phyloP scores from a whole-genome alignment of 1,139 yeast genomes.

The Hyphopichia burtonii region DNA sequence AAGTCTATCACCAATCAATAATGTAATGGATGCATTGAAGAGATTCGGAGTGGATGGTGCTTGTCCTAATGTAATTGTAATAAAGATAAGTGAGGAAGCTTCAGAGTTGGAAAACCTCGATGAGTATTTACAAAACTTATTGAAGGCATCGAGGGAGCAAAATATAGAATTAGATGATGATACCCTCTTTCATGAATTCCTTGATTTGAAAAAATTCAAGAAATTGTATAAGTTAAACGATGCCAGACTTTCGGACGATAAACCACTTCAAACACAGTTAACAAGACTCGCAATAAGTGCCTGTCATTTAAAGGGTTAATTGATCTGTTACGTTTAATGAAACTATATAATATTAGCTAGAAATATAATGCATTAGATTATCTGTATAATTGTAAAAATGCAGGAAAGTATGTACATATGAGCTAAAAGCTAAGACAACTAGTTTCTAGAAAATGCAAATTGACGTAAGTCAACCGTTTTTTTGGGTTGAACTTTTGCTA shows the following conservation, averaged over 20 bases:
- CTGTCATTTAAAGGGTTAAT: slow-evolving; percentile 38
- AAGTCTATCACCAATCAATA: slow-evolving; percentile 43
- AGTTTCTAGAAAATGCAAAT: slow-evolving; percentile 5
- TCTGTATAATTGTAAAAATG: too few relatives aligned
- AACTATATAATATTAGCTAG: too few relatives aligned
- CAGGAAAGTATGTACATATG: not conserved
- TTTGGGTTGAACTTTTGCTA: not conserved
- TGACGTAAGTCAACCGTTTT: slow-evolving; percentile 1
- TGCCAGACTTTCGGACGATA: slow-evolving; percentile 16
- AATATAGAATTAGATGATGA: slow-evolving; percentile 25
- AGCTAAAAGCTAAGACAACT: not conserved
- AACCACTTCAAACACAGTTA: slow-evolving; percentile 21
- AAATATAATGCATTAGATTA: too few relatives aligned
- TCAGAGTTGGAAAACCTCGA: slow-evolving; percentile 10
- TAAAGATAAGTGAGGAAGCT: slow-evolving; percentile 22
- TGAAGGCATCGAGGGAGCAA: slow-evolving; percentile 12
- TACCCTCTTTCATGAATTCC: slow-evolving; percentile 14
- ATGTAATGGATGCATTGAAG: slow-evolving; percentile 43
- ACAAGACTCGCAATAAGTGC: slow-evolving; percentile 41
- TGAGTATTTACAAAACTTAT: slow-evolving; percentile 14
- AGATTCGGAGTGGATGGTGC: slow-evolving; percentile 40
- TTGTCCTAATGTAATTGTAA: slow-evolving; percentile 26
- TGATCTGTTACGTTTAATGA: slow-evolving; percentile 2
- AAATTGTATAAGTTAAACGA: slow-evolving; percentile 42
- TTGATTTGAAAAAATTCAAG: slow-evolving; percentile 32